Evolutionary conservation across 176 grass and related monocot genomes (phyloP), one percentile per base, ranked within the genome.

Genomic region (Oryza rufipogon): DNA sequence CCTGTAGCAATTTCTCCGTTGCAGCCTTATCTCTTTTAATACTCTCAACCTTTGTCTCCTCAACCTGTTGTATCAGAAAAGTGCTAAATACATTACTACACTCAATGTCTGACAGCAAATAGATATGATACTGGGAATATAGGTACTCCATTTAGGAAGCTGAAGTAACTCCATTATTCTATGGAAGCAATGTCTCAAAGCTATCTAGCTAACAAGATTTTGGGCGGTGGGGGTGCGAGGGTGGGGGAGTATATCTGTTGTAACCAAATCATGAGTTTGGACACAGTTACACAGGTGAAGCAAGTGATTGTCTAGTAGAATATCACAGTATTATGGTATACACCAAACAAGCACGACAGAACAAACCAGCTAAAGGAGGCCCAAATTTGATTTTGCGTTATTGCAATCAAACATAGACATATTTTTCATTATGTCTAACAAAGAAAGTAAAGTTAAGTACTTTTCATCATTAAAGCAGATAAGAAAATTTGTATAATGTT

Each of bases 41-140:
- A 86, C 97, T 99, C 76, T 99, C 97, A 71, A 96, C 97, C 82
- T 99, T 99, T 41, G 97, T 83, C 90, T 96, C 97, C 84, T 99
- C 97, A 71, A 96, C 91, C 97, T 99, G 86, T 12, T 51, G 77
- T 83, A 51, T 64, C 67, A 89, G 17, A 44, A 63, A 88, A 77
- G 60, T 75, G 64, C 9, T 84, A 87, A 91, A 63, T 75, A 70
- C 30, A 75, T 80, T 64, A 73, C 23, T 83, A n/a, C 32, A 79
- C 41, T 70, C 51, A 52, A 48, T 23, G 23, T 9, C 48, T 33
- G 33, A 66, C 23, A 77, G 8, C 20, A 69, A 73, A 78, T 32
- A 78, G 34, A 78, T 66, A 32, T 23, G n/a, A 63, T 63, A 63
- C 19, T 63, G 11, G 33, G 39, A 34, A 63, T 22, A 52, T 17